Base-by-base conservation (phyloP, 1,284 basidiomycete species). In the Apiotrichum porosum region DNA sequence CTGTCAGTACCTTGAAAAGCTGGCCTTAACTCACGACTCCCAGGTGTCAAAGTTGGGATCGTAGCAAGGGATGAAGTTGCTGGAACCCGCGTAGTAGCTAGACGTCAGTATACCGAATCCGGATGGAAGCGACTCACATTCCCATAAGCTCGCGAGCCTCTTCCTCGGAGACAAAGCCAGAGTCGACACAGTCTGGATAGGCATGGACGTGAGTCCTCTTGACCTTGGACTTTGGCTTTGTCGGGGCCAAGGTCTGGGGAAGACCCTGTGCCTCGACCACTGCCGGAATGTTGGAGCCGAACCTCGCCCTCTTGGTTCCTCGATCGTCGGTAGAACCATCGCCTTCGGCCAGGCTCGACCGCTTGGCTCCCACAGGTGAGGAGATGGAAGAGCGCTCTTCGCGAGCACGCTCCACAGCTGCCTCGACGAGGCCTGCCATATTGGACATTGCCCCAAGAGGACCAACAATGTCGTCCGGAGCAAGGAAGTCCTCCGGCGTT, bases 51-150 rank as follows among this genome's bases (percentile, higher is more conserved):
- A 76, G 33, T 75, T 78, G 4, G 77, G 79, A 70, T 93, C 88
- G 62, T 90, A 91, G 19, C 91, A 83, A 30, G 89, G 86, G 66
- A 92, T 73, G 69, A 92, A 93, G 28, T 88, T 91, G 21, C 86
- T 89, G 61, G 88, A 92, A 22, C 89, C 71, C 2, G 83, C 79
- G 69, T 86, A 93, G 70, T 86, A 92, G 26, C 41, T 34, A 32
- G 8, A 8, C 2, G 18, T 33, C 18, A 33, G 50, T 46, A 56
- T 31, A 22, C 40, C 13, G 19, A 17, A 34, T n/a, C 15, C 2
- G 49, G 15, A n/a, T n/a, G n/a, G n/a, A 19, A 14, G 76, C 80
- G 51, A 56, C 89, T 87, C 31, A 42, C 41, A 90, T 85, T 64
- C 80, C 78, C 73, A 92, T 89, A 37, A 93, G 72, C 51, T 89